These are phyloP conservation scores for Eutrema heterophyllum DNA, from an alignment of 345 rosid genomes.

Conservation along the genomic window DNA sequence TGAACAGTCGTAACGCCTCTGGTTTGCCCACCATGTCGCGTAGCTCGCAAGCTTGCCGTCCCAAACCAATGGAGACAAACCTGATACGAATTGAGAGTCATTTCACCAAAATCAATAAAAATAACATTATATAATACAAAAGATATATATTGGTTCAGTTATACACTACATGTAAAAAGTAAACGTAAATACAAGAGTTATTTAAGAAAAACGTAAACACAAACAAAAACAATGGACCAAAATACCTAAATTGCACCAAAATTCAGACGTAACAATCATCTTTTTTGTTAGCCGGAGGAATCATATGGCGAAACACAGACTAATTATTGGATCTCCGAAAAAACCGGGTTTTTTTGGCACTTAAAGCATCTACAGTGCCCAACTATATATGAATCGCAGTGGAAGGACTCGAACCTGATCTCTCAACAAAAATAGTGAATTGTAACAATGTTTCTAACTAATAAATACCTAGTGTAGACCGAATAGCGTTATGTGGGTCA, in stretches of 20 bases:
- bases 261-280: not conserved
- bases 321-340: not conserved
- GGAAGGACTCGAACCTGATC: not conserved
- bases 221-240: not conserved
- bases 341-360: not conserved
- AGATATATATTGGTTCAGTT: not conserved
- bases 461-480: constrained; percentile 32
- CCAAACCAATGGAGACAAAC: constrained; percentile 60
- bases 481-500: constrained; percentile 66
- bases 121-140: not conserved
- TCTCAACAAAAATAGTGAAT: not conserved
- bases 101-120: not conserved
- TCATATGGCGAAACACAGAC: not conserved
- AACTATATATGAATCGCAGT: not conserved
- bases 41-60: constrained; percentile 45
- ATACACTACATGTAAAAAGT: too few species aligned
- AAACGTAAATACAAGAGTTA: too few species aligned
- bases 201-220: not conserved
- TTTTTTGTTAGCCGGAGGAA: not conserved
- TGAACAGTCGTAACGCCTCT: constrained; percentile 60
- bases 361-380: not conserved
- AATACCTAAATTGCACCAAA: not conserved
- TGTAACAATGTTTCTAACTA: not conserved
- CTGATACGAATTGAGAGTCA: constrained; percentile 13
- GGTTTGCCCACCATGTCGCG: constrained; percentile 58